Conservation (phyloP, 2,329 filamentous ascomycete genomes). For the Fusarium torreyae region DNA sequence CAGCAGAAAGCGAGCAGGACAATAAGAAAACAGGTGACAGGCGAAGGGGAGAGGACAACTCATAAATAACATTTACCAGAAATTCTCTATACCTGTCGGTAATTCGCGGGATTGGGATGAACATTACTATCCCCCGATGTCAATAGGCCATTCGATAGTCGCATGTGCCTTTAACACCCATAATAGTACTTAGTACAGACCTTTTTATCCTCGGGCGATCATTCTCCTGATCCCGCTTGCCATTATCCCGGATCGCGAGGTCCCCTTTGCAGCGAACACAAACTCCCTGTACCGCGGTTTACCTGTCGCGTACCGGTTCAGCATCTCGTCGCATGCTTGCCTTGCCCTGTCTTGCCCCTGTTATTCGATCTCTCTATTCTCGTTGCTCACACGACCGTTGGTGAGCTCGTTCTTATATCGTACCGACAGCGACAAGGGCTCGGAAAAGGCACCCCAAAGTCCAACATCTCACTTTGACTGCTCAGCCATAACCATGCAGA, state of each 20-base stretch:
- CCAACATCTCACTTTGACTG: constrained; percentile 25
- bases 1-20: constrained; percentile 39
- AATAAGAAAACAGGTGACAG: constrained; percentile 28
- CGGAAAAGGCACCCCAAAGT: constrained; percentile 17
- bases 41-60: constrained; percentile 26
- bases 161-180: constrained; percentile 24
- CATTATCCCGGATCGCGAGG: constrained; percentile 46
- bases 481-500: constrained; percentile 43
- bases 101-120: constrained; percentile 36
- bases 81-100: constrained; percentile 19
- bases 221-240: constrained; percentile 44
- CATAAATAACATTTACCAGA: constrained; percentile 27
- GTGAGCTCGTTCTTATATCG: constrained; percentile 41
- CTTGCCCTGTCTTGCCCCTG: constrained; percentile 22
- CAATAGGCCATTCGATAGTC: constrained; percentile 20
- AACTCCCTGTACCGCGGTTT: constrained; percentile 10
- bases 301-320: constrained; percentile 20
- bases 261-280: constrained; percentile 33
- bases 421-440: constrained; percentile 38
- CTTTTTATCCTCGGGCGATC: constrained; percentile 44
- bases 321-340: constrained; percentile 30
- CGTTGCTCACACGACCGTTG: constrained; percentile 26
- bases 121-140: constrained; percentile 13
- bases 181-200: constrained; percentile 26
- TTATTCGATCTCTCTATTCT: constrained; percentile 16